A percentile compares a stretch with the other conserved stretches of the same genome.
Evolutionary conservation across 2,329 filamentous ascomycete species (phyloP).

Genomic region (Diaporthe amygdali): DNA sequence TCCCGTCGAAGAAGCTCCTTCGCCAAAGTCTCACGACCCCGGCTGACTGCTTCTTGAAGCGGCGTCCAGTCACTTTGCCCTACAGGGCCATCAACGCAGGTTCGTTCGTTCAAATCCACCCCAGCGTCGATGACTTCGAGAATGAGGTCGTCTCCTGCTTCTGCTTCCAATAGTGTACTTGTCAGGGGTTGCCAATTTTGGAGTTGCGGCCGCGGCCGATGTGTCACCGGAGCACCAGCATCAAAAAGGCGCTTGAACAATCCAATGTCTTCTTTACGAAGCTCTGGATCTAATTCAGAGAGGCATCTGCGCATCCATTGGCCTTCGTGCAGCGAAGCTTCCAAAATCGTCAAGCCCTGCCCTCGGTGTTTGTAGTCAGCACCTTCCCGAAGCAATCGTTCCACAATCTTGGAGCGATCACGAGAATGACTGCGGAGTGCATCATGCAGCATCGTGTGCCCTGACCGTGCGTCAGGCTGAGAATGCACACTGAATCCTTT

Average conservation of each 20-base stretch:
- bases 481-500: neutral
- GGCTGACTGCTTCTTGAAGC: rapidly evolving
- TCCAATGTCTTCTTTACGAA: neutral
- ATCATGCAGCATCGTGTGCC: neutral
- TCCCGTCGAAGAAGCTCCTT: neutral
- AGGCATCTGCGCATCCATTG: too few species aligned
- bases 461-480: neutral
- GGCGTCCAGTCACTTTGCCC: too few species aligned
- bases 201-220: too few species aligned
- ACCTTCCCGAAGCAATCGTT: neutral
- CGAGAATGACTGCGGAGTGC: neutral
- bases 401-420: neutral
- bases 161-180: neutral
- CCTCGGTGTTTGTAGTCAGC: neutral
- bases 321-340: neutral
- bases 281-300: too few species aligned
- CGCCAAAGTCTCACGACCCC: neutral
- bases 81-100: too few species aligned
- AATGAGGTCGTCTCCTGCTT: neutral
- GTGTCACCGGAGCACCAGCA: neutral
- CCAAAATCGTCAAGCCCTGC: neutral
- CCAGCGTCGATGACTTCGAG: neutral
- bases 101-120: neutral
- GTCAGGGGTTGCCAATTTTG: neutral
- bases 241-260: neutral